A percentile compares a stretch with the other conserved stretches of the same genome.
Evolutionary conservation across 2,329 filamentous ascomycete species (phyloP).

Genomic region (Alternaria arborescens): DNA sequence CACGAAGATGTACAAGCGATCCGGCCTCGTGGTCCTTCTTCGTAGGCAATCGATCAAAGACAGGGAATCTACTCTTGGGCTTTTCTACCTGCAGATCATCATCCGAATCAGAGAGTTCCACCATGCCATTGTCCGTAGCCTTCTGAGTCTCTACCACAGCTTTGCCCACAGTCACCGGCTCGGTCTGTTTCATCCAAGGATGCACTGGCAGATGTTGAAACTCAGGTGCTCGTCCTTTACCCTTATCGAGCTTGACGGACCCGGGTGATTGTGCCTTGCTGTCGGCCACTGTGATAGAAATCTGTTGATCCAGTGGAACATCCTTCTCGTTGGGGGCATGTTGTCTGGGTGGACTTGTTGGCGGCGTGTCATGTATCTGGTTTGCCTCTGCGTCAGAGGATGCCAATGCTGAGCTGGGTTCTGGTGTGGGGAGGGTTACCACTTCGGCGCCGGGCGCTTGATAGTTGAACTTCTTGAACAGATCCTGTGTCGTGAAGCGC

Average conservation of each 20-base stretch:
- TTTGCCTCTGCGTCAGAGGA: constrained; percentile 70
- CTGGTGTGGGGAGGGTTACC: constrained; percentile 32
- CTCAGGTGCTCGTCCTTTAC: constrained; percentile 66
- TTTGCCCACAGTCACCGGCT: constrained; percentile 24
- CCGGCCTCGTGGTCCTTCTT: constrained; percentile 69
- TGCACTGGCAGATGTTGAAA: constrained; percentile 46
- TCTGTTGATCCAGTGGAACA: not conserved
- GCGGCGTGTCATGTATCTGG: constrained; percentile 51
- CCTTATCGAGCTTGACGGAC: constrained; percentile 60
- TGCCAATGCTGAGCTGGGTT: constrained; percentile 55
- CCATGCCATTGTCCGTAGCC: constrained; percentile 22
- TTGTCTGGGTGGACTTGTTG: constrained; percentile 54
- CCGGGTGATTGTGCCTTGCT: constrained; percentile 9
- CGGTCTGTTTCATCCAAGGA: constrained; percentile 26
- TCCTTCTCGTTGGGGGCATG: constrained; percentile 16
- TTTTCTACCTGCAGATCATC: constrained; percentile 72
- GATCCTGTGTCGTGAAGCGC: constrained; percentile 82
- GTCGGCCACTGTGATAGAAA: constrained; percentile 7
- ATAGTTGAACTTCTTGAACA: constrained; percentile 87
- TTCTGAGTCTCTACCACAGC: constrained; percentile 18
- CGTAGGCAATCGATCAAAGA: constrained; percentile 74
- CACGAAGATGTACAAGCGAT: constrained; percentile 73
- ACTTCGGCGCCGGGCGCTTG: constrained; percentile 50
- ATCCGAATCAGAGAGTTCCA: constrained; percentile 60
- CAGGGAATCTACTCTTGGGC: constrained; percentile 49